Base-by-base conservation (phyloP, 768 basidiomycete genomes). In the Crucibulum laeve region DNA sequence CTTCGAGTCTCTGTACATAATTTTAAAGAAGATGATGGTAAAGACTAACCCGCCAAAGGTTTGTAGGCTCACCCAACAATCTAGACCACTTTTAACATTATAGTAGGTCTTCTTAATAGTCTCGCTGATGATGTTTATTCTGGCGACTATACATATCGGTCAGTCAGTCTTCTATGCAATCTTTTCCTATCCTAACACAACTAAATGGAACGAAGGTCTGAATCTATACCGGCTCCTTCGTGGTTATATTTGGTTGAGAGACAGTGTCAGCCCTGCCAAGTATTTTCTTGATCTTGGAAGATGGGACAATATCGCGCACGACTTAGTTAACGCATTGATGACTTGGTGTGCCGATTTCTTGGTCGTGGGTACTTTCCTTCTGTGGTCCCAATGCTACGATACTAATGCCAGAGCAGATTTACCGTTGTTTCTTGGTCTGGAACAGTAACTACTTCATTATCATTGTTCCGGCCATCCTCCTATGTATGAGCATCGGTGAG, bases 291-390 rank as follows among this genome's bases (percentile, higher is more conserved):
- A 56, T 30, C 39, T 45, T n/a, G 39, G 36, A 23, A 46, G 46
- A 40, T 56, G 55, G 55, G 53, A 54, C 18, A 54, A 50, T 13
- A 43, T 52, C 8, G 42, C 50, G 11, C 51, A 54, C 25, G 46
- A 50, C 23, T 34, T 51, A 19, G 25, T 52, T 6, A 45, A 45
- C 17, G 48, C 46, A 11, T 25, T 52, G 25, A 44, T 47, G 17
- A 56, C 49, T n/a, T 56, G 53, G 53, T 30, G 50, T n/a, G 53
- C 42, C 11, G 53, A 56, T 40, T 42, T 46, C n/a, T 32, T 56
- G 4, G 44, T 51, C 14, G 53, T 53, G 33, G 5, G 47, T 45
- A 0, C 19, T 18, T 28, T 24, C 22, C 11, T 43, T 14, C 8
- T 7, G 19, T 32, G 15, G 32, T 30, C 33, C 24, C 32, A 19